Percentiles rank a stretch among this genome's conserved stretches.
Conservation (phyloP, 2,329 filamentous ascomycete species). For the Purpureocillium takamizusanense region DNA sequence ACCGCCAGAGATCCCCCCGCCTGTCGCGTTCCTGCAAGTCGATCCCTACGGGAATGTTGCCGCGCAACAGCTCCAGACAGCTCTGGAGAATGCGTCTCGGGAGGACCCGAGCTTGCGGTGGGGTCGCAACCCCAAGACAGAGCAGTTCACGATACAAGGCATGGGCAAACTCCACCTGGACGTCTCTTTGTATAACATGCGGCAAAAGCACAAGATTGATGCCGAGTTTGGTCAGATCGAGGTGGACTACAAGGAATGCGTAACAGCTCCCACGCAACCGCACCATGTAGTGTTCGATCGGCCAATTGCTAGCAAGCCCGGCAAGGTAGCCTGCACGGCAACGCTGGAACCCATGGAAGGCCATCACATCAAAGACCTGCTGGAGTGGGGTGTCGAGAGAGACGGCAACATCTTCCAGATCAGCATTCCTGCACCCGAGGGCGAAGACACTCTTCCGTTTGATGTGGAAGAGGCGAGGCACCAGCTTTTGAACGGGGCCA, state of each 20-base stretch:
- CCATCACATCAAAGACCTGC: slow-evolving; percentile 24
- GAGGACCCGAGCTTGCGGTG: slow-evolving; percentile 92
- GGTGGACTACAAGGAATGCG: slow-evolving; percentile 86
- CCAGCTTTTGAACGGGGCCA: slow-evolving; percentile 67
- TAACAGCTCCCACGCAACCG: slow-evolving; percentile 47
- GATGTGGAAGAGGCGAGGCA: slow-evolving; percentile 41
- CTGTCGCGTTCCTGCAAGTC: slow-evolving; percentile 93
- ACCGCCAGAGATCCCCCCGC: slow-evolving; percentile 81
- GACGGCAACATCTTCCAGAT: slow-evolving; percentile 64
- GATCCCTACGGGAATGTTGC: slow-evolving; percentile 71
- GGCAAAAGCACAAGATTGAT: slow-evolving; percentile 82
- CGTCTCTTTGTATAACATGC: slow-evolving; percentile 78
- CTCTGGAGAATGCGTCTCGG: slow-evolving; percentile 67
- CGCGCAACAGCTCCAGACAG: slow-evolving; percentile 69
- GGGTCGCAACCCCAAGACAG: slow-evolving; percentile 77
- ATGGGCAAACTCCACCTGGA: slow-evolving; percentile 97
- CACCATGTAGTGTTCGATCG: slow-evolving; percentile 64
- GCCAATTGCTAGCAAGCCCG: slow-evolving; percentile 68
- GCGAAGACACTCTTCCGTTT: slow-evolving; percentile 37
- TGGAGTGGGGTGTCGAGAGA: slow-evolving; percentile 36
- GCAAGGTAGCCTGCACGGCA: slow-evolving; percentile 68
- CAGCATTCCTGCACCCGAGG: slow-evolving; percentile 41
- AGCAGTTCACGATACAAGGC: slow-evolving; percentile 85
- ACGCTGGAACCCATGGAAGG: slow-evolving; percentile 52
- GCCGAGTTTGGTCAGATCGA: slow-evolving; percentile 83